phyloP scores from a whole-genome alignment of 345 rosid genomes.

The Syzygium grande region DNA sequence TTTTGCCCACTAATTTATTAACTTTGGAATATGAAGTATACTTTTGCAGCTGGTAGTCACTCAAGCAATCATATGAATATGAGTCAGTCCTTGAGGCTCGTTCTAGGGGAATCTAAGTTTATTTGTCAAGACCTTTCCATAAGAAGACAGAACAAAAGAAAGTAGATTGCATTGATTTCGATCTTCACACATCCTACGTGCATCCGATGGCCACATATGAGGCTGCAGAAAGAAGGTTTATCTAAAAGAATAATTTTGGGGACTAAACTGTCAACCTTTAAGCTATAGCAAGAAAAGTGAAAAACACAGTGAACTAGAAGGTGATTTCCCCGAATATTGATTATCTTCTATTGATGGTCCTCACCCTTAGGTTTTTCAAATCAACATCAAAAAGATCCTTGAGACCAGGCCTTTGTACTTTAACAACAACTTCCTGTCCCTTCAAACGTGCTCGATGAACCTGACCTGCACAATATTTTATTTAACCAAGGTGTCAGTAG shows the following conservation, averaged over 20 bases:
- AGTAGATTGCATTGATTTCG: neutral
- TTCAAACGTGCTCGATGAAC: slow-evolving; percentile 92
- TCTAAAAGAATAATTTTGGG: neutral
- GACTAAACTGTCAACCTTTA: neutral
- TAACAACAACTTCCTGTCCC: slow-evolving; percentile 84
- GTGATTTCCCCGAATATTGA: neutral
- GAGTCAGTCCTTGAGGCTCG: neutral
- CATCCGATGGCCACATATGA: neutral
- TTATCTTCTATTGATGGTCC: neutral
- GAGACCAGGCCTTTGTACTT: slow-evolving; percentile 97
- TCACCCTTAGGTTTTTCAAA: slow-evolving; percentile 89
- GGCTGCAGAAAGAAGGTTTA: neutral
- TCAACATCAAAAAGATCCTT: slow-evolving; percentile 96
- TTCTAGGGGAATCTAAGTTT: neutral
- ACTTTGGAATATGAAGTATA: neutral
- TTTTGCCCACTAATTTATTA: neutral
- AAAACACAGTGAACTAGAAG: neutral
- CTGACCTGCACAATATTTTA: slow-evolving; percentile 50
- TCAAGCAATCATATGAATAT: neutral
- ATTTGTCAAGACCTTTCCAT: neutral
- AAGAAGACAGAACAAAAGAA: neutral
- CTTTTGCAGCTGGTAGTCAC: neutral
- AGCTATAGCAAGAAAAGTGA: neutral
- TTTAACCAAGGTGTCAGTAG: neutral
- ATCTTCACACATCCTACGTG: neutral